phyloP scores from a whole-genome alignment of 495 filamentous ascomycete genomes.

The Tetracladium setigerum region DNA sequence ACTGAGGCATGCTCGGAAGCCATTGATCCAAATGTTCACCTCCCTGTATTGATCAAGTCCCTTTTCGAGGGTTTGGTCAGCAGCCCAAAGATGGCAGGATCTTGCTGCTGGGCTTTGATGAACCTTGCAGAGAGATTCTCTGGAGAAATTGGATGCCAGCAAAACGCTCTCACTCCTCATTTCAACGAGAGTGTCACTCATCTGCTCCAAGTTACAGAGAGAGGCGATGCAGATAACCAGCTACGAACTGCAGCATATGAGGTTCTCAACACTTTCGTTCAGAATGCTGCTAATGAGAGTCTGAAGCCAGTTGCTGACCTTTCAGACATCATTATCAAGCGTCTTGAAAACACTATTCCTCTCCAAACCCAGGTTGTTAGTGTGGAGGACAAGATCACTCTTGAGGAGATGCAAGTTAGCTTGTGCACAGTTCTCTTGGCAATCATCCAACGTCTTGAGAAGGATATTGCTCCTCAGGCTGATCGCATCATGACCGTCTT shows the following conservation, averaged over 20 bases:
- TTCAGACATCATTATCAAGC: conserved; percentile 76
- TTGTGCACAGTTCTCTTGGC: conserved; percentile 83
- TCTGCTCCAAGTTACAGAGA: conserved; percentile 77
- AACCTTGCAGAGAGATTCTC: conserved; percentile 94
- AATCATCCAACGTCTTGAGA: conserved; percentile 86
- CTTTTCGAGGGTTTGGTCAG: conserved; percentile 88
- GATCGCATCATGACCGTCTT: conserved; percentile 89
- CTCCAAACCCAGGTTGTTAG: conserved; percentile 92
- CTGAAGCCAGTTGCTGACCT: conserved; percentile 71
- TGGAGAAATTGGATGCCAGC: conserved; percentile 63
- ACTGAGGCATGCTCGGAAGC: conserved; percentile 84
- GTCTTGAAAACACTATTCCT: conserved; percentile 83
- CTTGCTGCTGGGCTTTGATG: conserved; percentile 99
- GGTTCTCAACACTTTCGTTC: conserved; percentile 88
- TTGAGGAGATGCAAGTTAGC: conserved; percentile 97
- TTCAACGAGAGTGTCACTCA: conserved; percentile 88
- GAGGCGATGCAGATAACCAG: conserved; percentile 75
- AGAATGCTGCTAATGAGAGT: conserved; percentile 80
- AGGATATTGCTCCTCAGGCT: conserved; percentile 81
- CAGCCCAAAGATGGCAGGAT: conserved; percentile 93
- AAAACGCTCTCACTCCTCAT: conserved; percentile 82
- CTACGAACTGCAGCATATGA: conserved; percentile 99
- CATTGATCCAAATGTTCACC: conserved; percentile 74
- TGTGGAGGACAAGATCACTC: conserved; percentile 85
- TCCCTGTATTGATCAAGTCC: conserved; percentile 73